Base-by-base conservation (phyloP, 768 basidiomycete genomes). In the Pisolithus albus region DNA sequence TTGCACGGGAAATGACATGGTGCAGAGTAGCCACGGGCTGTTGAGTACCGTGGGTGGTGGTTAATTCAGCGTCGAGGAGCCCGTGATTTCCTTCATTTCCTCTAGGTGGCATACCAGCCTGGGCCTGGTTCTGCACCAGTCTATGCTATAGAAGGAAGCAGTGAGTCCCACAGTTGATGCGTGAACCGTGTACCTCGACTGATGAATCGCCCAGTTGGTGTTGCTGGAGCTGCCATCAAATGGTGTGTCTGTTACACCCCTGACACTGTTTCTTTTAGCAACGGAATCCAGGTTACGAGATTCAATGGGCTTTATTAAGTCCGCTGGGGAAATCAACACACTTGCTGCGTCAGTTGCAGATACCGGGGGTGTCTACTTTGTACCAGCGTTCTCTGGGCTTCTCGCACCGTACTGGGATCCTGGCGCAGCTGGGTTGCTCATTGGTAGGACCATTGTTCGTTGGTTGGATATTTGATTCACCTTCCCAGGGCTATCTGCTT, bases 401-500 rank as follows among this genome's bases (percentile, higher is more conserved):
- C 82, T 99, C 24, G 96, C 96, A 18, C 96, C 96, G 6, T 96
- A 92, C 71, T 98, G 96, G 96, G 96, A 99, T 67, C 82, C 92
- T 24, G 82, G 84, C 26, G 96, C 96, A 26, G 86, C 85, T 18
- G 92, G 92, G 0, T 67, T 88, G 38, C 74, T 96, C 42, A 92
- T 96, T 53, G 92, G 88, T 79, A 53, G 42, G 65, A 63, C 26
- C 19, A 38, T n/a, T 47, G 32, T 7, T 43, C 5, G 5, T 21
- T 2, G 9, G 9, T 44, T 39, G 23, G 18, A 47, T 8, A 23
- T 21, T 24, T 41, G 24, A 23, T 9, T 19, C 21, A 23, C 23
- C 19, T 36, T 21, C 23, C 7, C 50, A 84, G 84, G 88, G 16
- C 69, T 95, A 46, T 85, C 92, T 11, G 82, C 88, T 46, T 92